Percentiles rank a stretch among this genome's conserved stretches.
Evolutionary conservation across 805 yeast genomes (phyloP).

Genomic region (Zygoascus flipseniorum): DNA sequence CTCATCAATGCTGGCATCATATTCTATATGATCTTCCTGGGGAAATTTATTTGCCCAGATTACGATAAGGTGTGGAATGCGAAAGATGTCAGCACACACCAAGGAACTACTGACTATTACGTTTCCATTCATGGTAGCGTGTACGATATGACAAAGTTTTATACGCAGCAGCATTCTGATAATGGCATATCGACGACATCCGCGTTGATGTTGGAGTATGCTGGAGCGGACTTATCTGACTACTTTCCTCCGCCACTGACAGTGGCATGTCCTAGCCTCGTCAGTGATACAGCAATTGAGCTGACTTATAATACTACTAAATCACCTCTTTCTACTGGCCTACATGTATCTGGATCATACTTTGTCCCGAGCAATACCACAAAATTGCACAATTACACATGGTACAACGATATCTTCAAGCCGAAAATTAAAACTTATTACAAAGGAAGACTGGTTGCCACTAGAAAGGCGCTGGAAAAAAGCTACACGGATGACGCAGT

Average conservation of each 20-base stretch:
- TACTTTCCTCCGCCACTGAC: conserved; percentile 36
- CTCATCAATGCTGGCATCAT: conserved; percentile 31
- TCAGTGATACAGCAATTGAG: conserved; percentile 23
- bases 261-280: conserved; percentile 33
- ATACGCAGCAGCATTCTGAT: conserved; percentile 34
- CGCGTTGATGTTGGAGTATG: conserved; percentile 29
- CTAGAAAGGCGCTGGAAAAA: conserved; percentile 19
- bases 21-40: conserved; percentile 36
- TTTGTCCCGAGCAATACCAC: conserved; percentile 23
- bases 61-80: conserved; percentile 35
- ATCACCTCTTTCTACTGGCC: conserved; percentile 21
- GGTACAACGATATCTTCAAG: conserved; percentile 30
- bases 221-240: conserved; percentile 32
- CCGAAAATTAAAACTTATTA: conserved; percentile 29
- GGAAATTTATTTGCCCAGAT: conserved; percentile 33
- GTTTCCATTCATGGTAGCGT: conserved; percentile 34
- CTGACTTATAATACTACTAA: conserved; percentile 26
- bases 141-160: conserved; percentile 34
- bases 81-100: conserved; percentile 29
- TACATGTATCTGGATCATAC: conserved; percentile 28
- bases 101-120: conserved; percentile 29
- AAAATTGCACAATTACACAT: conserved; percentile 27
- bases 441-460: conserved; percentile 32
- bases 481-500: conserved; percentile 19
- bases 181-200: conserved; percentile 27